Evolutionary conservation across 225 moss, liverwort and hornwort species (phyloP).

Genomic region (Pseudoscleropodium purum): DNA sequence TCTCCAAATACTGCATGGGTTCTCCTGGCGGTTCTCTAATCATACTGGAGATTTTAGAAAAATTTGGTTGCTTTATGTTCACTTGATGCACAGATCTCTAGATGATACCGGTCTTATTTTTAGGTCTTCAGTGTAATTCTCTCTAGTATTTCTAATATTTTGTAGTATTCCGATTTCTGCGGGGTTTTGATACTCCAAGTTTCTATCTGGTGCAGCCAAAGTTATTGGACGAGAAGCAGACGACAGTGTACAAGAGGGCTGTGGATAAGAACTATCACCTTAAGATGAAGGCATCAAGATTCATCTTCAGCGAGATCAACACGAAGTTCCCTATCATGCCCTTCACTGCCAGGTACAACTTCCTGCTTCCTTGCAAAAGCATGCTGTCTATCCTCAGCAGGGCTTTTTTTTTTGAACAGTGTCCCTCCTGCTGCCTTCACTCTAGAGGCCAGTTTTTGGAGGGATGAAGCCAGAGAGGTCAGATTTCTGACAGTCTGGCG

Average conservation of each 20-base stretch:
- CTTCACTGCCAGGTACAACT: conserved; percentile 77
- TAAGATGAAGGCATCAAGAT: conserved; percentile 98
- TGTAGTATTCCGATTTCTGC: background rate
- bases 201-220: conserved; percentile 51
- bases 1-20: background rate
- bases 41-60: background rate
- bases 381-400: background rate
- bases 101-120: background rate
- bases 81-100: background rate
- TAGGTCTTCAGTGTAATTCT: background rate
- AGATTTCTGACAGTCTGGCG: too few species aligned
- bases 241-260: conserved; percentile 95
- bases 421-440: too few species aligned
- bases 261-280: conserved; percentile 75
- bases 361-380: background rate
- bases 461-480: too few species aligned
- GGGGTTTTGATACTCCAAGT: background rate
- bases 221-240: conserved; percentile 94
- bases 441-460: too few species aligned
- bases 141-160: background rate
- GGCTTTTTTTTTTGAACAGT: too few species aligned
- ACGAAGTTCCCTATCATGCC: conserved; percentile 98
- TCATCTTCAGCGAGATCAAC: conserved; percentile 97
- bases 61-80: background rate
- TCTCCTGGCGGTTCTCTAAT: background rate